Base-by-base conservation (phyloP, 163 green algal species). In the Chlorella variabilis region DNA sequence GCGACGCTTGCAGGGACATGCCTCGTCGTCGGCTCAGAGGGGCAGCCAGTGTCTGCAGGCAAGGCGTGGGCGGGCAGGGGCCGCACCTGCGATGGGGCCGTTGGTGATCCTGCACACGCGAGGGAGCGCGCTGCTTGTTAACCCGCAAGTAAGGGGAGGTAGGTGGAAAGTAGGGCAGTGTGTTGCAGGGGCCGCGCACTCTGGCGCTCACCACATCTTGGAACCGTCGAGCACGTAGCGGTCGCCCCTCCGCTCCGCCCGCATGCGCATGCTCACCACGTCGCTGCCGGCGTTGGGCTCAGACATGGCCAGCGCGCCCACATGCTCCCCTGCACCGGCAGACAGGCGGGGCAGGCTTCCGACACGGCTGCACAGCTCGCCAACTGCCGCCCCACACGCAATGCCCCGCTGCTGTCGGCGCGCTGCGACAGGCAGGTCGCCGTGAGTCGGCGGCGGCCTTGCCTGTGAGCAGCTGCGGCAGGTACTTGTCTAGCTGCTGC, bases 231-330 rank as follows among this genome's bases (percentile, higher is more conserved):
- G 88, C 42, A 96, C 76, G 78, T 89, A 97, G 42, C 29, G 27
- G 33, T 81, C 78, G 63, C 89, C 91, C 7, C 81, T n/a, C 59
- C 75, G 58, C n/a, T 82, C 42, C 36, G 94, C 94, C 0, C 85
- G 78, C 29, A 83, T 87, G n/a, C 81, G 80, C 96, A 98, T 98
- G 91, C 85, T 91, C 36, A 98, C 93, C 5, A 97, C 96, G 80
- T 98, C 96, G 6, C 85, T 94, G 3, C 96, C 95, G 21, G 92
- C 86, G 17, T 90, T 90, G 20, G 95, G 87, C 86, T 98, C 95
- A 33, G 84, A 94, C 90, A 98, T 98, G 9, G 95, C 88, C 38
- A 98, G 89, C 0, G 95, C 95, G 2, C 95, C 95, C 21, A 98
- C 92, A 67, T 93, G 83, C 75, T 98, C 94, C 15, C 95, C 95